These are phyloP conservation scores for Diaporthe longicolla DNA, from an alignment of 2,329 filamentous ascomycete genomes.

Conservation along the genomic window DNA sequence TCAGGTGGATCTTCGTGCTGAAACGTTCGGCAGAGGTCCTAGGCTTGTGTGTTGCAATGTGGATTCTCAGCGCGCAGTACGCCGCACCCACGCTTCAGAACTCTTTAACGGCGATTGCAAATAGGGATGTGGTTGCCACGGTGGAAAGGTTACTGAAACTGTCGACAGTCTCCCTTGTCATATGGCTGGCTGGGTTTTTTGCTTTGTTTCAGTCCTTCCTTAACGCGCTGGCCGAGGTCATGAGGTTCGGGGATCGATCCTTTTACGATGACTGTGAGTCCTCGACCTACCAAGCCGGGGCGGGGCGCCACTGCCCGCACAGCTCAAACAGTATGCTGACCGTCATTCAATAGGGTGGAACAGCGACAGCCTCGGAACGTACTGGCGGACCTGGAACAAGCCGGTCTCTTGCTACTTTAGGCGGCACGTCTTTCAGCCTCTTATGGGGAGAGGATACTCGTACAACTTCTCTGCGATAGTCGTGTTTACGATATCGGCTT, in stretches of 20 bases:
- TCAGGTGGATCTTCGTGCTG: constrained; percentile 89
- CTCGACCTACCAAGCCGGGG: background rate
- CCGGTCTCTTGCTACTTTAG: constrained; percentile 98
- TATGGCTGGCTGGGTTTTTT: constrained; percentile 98
- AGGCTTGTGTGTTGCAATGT: constrained; percentile 88
- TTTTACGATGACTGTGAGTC: constrained; percentile 89
- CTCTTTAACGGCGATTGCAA: constrained; percentile 88
- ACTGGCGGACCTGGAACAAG: constrained; percentile 98
- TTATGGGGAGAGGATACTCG: constrained; percentile 87
- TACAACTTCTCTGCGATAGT: constrained; percentile 78
- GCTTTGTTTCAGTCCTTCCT: constrained; percentile 94
- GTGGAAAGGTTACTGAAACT: constrained; percentile 93
- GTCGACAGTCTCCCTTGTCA: constrained; percentile 93
- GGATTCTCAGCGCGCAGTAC: constrained; percentile 95
- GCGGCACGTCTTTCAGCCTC: constrained; percentile 89
- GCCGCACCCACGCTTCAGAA: constrained; percentile 91
- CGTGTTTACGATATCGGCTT: constrained; percentile 89
- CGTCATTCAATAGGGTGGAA: constrained; percentile 78
- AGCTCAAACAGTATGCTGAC: background rate
- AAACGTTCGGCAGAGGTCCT: constrained; percentile 86
- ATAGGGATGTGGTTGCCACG: constrained; percentile 84
- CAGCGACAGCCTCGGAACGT: constrained; percentile 83
- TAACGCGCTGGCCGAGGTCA: constrained; percentile 91
- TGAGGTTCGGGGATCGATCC: constrained; percentile 90
- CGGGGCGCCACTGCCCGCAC: too few species aligned